Percentiles rank a stretch among this genome's conserved stretches.
These are phyloP conservation scores for Entomortierella beljakovae DNA, from an alignment of 192 early-diverging fungal genomes.

Conservation along the genomic window DNA sequence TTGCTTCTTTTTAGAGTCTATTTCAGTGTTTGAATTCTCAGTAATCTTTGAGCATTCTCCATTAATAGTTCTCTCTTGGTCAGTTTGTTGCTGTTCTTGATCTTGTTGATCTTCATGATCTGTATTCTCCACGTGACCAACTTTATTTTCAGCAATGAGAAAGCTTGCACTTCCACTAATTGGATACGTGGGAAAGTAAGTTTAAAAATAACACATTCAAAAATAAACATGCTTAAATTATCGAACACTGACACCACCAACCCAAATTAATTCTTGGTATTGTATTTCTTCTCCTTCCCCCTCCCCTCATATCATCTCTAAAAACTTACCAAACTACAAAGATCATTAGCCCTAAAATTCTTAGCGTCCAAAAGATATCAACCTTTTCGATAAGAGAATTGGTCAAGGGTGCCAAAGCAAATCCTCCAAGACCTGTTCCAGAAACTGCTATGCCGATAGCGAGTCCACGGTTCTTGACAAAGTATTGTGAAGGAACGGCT, in stretches of 20 bases:
- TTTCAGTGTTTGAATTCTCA: neutral
- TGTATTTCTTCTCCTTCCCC: too few relatives aligned
- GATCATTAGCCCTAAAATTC: constrained; percentile 48
- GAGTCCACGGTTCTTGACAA: constrained; percentile 65
- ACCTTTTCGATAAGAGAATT: constrained; percentile 41
- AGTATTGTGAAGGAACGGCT: constrained; percentile 72
- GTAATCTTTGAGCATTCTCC: neutral
- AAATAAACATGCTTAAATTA: neutral
- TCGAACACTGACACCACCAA: too few relatives aligned
- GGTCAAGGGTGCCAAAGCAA: constrained; percentile 67
- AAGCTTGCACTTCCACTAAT: constrained; percentile 21
- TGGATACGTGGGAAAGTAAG: neutral
- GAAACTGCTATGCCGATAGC: constrained; percentile 76
- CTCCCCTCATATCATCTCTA: too few relatives aligned
- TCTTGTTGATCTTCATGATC: neutral
- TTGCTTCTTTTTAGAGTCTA: neutral
- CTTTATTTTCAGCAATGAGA: constrained; percentile 27
- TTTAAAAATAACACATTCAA: neutral
- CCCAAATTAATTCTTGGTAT: too few relatives aligned
- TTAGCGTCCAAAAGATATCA: constrained; percentile 53
- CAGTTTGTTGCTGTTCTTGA: neutral
- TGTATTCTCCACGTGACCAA: neutral
- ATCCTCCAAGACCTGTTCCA: constrained; percentile 75
- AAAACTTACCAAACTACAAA: constrained; percentile 51
- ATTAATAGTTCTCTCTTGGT: constrained; percentile 3